Evolutionary conservation across 2,329 filamentous ascomycete species (phyloP).

Genomic region (Tricladium varicosporioides): DNA sequence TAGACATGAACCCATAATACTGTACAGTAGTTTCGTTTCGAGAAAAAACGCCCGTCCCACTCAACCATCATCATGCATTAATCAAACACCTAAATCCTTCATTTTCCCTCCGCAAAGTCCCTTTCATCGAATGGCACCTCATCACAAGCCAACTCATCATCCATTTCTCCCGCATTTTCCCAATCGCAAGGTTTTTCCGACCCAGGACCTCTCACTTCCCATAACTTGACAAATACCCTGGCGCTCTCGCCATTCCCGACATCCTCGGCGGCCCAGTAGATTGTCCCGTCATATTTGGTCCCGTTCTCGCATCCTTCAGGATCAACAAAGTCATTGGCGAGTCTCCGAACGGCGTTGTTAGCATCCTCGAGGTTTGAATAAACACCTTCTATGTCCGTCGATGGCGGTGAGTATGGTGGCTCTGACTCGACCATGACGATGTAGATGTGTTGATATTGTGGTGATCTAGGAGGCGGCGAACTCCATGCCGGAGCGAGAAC

Average conservation of each 20-base stretch:
- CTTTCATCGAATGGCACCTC: constrained; percentile 5
- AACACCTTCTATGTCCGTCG: background rate
- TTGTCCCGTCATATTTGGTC: background rate
- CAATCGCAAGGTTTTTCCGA: background rate
- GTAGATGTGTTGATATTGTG: background rate
- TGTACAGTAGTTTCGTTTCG: background rate
- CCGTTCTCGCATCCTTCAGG: background rate
- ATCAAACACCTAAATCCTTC: background rate
- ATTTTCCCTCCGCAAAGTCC: background rate
- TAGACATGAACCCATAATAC: background rate
- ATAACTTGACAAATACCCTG: background rate
- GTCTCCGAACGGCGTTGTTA: background rate
- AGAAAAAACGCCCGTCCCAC: no score
- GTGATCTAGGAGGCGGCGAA: background rate
- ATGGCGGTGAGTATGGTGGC: background rate
- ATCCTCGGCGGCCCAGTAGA: background rate
- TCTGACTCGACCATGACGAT: background rate
- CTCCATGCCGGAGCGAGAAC: background rate
- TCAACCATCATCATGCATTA: background rate
- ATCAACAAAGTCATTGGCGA: background rate
- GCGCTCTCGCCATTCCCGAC: background rate
- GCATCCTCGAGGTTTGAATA: background rate
- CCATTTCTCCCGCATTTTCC: constrained; percentile 38
- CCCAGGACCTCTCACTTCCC: background rate
- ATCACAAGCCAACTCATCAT: constrained; percentile 41